Percentiles rank a stretch among this genome's conserved stretches.
These are phyloP conservation scores for Polygonum aviculare DNA, from an alignment of 148 eudicot species.

Conservation along the genomic window DNA sequence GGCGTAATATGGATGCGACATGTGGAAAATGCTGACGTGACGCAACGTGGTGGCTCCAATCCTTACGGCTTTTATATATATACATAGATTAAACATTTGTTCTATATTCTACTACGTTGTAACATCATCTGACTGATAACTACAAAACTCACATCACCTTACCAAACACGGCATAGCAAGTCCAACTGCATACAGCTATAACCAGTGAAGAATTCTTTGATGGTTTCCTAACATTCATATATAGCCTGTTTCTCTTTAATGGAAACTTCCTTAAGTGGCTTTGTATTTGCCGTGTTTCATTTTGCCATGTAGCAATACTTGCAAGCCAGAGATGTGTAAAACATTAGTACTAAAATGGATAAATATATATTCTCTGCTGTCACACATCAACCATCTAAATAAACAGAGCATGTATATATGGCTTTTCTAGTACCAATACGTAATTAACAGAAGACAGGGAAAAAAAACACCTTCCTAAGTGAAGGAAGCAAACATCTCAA, in stretches of 20 bases:
- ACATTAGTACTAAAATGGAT: not conserved
- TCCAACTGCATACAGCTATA: not conserved
- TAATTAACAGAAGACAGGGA: not conserved
- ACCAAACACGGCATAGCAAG: not conserved
- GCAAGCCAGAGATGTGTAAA: not conserved
- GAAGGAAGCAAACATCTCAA: conserved; percentile 10
- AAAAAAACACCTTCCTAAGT: not conserved
- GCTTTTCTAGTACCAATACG: not conserved
- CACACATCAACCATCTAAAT: not conserved
- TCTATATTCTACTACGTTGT: not conserved
- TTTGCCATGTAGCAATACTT: not conserved
- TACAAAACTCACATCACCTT: not conserved
- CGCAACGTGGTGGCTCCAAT: too few relatives aligned
- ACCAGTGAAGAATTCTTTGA: not conserved
- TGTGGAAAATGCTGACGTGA: too few relatives aligned
- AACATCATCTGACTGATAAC: not conserved
- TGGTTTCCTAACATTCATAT: not conserved
- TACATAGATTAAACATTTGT: not conserved
- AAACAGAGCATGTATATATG: not conserved
- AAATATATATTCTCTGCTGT: not conserved
- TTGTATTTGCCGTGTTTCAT: not conserved
- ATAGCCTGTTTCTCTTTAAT: not conserved
- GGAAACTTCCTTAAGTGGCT: not conserved
- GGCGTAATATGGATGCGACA: too few relatives aligned
- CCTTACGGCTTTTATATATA: too few relatives aligned